Base-by-base conservation (phyloP, 1,284 basidiomycete genomes). In the Apiotrichum porosum region DNA sequence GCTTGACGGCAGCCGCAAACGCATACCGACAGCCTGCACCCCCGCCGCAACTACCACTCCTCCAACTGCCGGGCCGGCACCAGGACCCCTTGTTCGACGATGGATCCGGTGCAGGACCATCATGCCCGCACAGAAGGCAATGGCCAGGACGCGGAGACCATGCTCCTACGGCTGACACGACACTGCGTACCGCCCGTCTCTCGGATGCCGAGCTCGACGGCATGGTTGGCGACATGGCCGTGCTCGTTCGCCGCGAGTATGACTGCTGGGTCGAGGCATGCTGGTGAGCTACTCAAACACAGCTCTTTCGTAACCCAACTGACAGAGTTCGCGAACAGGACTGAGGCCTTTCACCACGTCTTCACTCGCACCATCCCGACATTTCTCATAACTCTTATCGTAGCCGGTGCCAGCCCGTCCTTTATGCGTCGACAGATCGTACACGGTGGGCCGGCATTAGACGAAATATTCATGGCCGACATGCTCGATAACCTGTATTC, bases 191-290 rank as follows among this genome's bases (percentile, higher is more conserved):
- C 23, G 44, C 54, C n/a, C 47, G 51, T 15, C 58, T 69, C 34
- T 54, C 51, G 6, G 69, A 72, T 10, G 58, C 57, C 15, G 69
- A 73, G 47, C 52, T 72, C 34, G 68, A 71, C 28, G 57, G 49
- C 38, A 65, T 74, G 30, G 62, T 69, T 23, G 54, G 50, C 35
- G 69, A 73, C 57, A 60, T 74, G 56, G 65, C 60, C 4, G 54
- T 66, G 26, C 62, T 74, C 14, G 50, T 72, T 36, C 49, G 69
- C 30, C 59, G 65, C 33, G 72, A 74, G 49, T 74, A 60, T 50
- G 72, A 74, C 47, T 66, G 63, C 38, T 74, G 71, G 70, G 68
- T 74, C 28, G 71, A 74, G 49, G 60, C 70, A 33, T 74, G 72
- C 56, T 74, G 72, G 72, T 74, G 55, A 57, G 72, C 59, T 9